These are phyloP conservation scores for Lactarius pseudohatsudake DNA, from an alignment of 768 basidiomycete genomes.

Conservation along the genomic window DNA sequence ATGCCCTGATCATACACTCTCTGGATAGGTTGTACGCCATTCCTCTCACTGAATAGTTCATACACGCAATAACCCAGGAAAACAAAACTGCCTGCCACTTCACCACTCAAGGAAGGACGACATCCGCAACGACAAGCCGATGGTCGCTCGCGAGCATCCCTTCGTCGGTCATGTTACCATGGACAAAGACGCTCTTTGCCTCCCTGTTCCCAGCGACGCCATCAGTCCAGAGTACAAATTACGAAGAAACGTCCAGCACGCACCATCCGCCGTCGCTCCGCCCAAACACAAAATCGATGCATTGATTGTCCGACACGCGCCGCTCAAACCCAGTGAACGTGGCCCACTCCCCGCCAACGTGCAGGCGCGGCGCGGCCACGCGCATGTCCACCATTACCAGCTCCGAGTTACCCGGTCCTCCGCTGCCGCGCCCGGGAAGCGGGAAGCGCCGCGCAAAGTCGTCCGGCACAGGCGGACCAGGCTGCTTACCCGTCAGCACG, in stretches of 20 bases:
- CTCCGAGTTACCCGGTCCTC: constrained; percentile 37
- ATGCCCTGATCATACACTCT: background rate
- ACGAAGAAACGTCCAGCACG: constrained; percentile 27
- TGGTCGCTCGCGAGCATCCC: constrained; percentile 57
- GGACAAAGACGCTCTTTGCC: constrained; percentile 4
- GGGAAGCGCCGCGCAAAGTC: constrained; percentile 46
- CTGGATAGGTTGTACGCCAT: background rate
- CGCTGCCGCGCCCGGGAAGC: constrained; percentile 32
- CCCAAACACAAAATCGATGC: constrained; percentile 58
- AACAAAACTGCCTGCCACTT: background rate
- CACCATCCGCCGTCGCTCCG: constrained; percentile 48
- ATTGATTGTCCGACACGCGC: constrained; percentile 41
- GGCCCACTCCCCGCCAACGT: constrained; percentile 47
- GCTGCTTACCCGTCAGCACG: constrained; percentile 45
- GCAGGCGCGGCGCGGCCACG: constrained; percentile 40
- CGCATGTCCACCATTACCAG: constrained; percentile 46
- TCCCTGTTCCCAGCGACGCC: constrained; percentile 1
- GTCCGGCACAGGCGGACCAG: constrained; percentile 43
- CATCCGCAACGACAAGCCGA: constrained; percentile 51
- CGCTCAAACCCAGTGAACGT: constrained; percentile 53
- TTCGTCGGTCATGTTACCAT: constrained; percentile 28
- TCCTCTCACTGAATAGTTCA: background rate
- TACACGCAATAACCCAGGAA: background rate
- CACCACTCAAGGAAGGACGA: constrained; percentile 26
- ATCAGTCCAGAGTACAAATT: background rate